Conservation (phyloP, 768 basidiomycete genomes). For the Amanita fuliginea region DNA sequence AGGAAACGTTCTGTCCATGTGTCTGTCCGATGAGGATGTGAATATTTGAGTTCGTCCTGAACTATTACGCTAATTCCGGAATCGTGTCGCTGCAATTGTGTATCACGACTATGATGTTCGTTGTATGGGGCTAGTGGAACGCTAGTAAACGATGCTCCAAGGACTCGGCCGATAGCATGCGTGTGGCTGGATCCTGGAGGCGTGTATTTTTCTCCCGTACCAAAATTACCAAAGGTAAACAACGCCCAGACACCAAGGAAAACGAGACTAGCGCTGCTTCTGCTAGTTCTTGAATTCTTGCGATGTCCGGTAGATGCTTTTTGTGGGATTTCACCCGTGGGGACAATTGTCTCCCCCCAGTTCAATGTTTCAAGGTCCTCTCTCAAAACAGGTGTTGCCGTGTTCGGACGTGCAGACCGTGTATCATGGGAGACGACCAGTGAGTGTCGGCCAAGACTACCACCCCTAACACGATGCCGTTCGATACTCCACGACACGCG, state of each 20-base stretch:
- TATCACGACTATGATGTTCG: neutral
- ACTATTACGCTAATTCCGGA: neutral
- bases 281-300: conserved; percentile 53
- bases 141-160: neutral
- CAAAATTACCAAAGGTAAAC: conserved; percentile 51
- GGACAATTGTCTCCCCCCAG: conserved; percentile 28
- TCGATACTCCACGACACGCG: conserved; percentile 65
- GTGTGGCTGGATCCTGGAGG: neutral
- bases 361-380: conserved; percentile 8
- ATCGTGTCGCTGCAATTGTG: neutral
- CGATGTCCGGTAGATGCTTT: conserved; percentile 15
- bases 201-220: conserved; percentile 11
- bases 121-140: neutral
- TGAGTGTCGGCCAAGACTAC: conserved; percentile 31
- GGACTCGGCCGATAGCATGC: conserved; percentile 3
- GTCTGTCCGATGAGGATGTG: conserved; percentile 5
- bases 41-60: neutral
- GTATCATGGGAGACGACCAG: conserved; percentile 6
- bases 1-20: conserved; percentile 49
- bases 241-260: conserved; percentile 73
- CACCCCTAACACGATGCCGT: conserved; percentile 28
- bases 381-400: conserved; percentile 13
- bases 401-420: conserved; percentile 21
- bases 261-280: conserved; percentile 66
- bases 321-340: conserved; percentile 21